Base-by-base conservation (phyloP, 768 basidiomycete genomes). In the Pilatotrama ljubarskyi region DNA sequence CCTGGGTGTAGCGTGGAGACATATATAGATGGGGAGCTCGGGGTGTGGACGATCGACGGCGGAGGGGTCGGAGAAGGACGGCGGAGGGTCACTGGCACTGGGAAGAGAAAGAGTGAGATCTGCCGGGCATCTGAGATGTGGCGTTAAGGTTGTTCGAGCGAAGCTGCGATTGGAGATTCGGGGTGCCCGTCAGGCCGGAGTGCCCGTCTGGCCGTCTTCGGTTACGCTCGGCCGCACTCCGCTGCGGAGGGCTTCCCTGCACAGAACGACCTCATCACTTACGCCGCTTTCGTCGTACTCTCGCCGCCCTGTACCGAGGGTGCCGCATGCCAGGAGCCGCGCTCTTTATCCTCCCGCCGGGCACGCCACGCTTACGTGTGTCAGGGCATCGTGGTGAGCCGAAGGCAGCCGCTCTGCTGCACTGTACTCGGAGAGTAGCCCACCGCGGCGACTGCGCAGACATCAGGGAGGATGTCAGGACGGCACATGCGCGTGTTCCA, bases 61-160 rank as follows among this genome's bases (percentile, higher is more conserved):
- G 40, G 46, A 24, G 42, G 48, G 36, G 35, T 25, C 20, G 14
- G 41, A 26, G 25, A 24, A 36, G 25, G 55, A 50, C 20, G 58
- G 38, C n/a, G n/a, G n/a, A n/a, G n/a, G n/a, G n/a, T n/a, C 48
- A 58, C 26, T 51, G 25, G 32, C n/a, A 26, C 36, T 32, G 29
- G 49, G 32, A 37, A 36, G 51, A 50, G 57, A 59, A 35, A 46
- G 22, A n/a, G 24, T 29, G 37, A 10, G 5, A 59, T 55, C 62
- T 42, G 47, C 20, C 2, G 20, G 2, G 5, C 46, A 60, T 59
- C 58, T 49, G 24, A 55, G 65, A 66, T 66, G 62, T 49, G 65
- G 65, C 62, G 62, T 55, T 51, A 35, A 55, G 56, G 58, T 58
- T 55, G 58, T 24, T 22, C 44, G 14, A 38, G 18, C 8, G 14